A percentile compares a stretch with the other conserved stretches of the same genome.
Evolutionary conservation across 202 grass and related monocot species (phyloP).

Genomic region (Cymbopogon flexuosus): DNA sequence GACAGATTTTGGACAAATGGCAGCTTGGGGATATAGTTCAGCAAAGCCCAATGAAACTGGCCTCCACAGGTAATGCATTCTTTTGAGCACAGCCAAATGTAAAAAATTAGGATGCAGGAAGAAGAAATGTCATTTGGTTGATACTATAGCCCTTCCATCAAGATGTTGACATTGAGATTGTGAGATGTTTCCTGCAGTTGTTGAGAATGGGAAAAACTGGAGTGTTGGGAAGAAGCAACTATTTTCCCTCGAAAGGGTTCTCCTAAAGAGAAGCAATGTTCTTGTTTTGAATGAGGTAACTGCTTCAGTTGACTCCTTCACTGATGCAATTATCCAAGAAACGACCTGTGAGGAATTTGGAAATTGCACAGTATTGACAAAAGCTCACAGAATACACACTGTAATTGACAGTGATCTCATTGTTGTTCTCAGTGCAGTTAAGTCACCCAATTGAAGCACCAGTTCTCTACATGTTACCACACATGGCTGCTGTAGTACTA

Average conservation of each 20-base stretch:
- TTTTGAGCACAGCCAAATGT: conserved; percentile 6
- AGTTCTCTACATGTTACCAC: too few relatives aligned
- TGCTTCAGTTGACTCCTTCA: conserved; percentile 67
- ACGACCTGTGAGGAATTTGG: too few relatives aligned
- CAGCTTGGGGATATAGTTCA: conserved; percentile 39
- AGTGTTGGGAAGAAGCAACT: conserved; percentile 79
- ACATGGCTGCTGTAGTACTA: too few relatives aligned
- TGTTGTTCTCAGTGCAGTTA: too few relatives aligned
- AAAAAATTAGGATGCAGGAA: background rate
- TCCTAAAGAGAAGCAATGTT: conserved; percentile 72
- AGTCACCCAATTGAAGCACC: too few relatives aligned
- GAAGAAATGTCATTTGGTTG: background rate
- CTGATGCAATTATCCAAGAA: conserved; percentile 64
- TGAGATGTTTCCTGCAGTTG: conserved; percentile 47
- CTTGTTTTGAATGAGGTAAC: conserved; percentile 67
- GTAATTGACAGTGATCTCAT: too few relatives aligned
- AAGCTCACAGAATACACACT: too few relatives aligned
- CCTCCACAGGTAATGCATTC: conserved; percentile 63
- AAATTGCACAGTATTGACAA: too few relatives aligned
- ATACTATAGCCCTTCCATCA: background rate
- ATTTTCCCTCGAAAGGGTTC: conserved; percentile 85
- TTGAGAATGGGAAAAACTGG: conserved; percentile 94
- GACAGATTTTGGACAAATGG: conserved; percentile 77
- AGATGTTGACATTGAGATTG: background rate
- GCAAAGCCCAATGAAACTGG: conserved; percentile 61